Base-by-base conservation (phyloP, 202 grass and related monocot genomes). In the Dendrocalamus latiflorus region DNA sequence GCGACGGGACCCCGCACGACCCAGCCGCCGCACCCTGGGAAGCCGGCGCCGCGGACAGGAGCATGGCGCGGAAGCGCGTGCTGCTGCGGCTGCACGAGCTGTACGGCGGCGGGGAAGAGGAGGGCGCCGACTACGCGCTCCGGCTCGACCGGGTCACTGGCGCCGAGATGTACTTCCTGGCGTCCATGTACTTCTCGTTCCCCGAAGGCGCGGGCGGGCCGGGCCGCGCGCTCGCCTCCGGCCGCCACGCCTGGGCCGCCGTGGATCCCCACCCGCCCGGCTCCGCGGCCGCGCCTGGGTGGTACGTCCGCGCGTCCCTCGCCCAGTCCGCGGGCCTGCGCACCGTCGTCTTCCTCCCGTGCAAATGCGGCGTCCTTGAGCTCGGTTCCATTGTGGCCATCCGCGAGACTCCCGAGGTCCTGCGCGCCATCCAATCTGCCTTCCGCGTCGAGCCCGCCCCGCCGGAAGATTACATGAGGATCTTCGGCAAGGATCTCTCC, bases 181-280 rank as follows among this genome's bases (percentile, higher is more conserved):
- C 89, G 4, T 98, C 95, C 64, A 98, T 95, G 95, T 98, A 98
- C 85, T 98, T 98, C 74, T 88, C 86, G 2, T 98, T 98, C 62
- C 72, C 79, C 18, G 61, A n/a, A 34, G 92, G 85, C 65, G 37
- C 47, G 3, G 90, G 92, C 28, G 95, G 90, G 24, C 90, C 92
- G 22, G 95, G 95, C 4, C 62, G 65, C 49, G 82, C 87, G 13
- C 64, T 91, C 1, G 75, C 66, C n/a, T 76, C 91, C 15, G 77
- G 87, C 26, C 83, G 86, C 65, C 89, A 87, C 83, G 68, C 84
- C 15, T 93, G 91, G 94, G 86, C 86, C 1, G 70, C 86, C 14
- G 75, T 91, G 0, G 77, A 89, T 12, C 47, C 80, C 5, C 28
- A 26, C 37, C 16, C 12, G 4, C 36, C 77, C 39, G 49, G 37